phyloP scores from a whole-genome alignment of 78 protist species.

The Pigoraptor vietnamica region DNA sequence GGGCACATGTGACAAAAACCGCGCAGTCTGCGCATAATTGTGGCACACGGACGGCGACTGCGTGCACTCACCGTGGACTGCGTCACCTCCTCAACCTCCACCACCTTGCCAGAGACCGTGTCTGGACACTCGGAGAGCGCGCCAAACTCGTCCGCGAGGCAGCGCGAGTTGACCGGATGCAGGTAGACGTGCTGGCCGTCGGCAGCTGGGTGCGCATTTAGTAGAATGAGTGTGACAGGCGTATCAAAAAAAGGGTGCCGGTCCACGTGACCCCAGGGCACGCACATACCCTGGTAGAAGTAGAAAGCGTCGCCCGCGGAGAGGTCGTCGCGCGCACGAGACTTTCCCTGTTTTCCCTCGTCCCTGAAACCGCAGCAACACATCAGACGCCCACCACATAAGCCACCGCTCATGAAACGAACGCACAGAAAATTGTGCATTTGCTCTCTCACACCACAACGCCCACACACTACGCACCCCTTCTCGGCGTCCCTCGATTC shows the following conservation, averaged over 20 bases:
- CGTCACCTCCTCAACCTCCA: neutral
- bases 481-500: too few relatives aligned
- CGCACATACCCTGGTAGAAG: neutral
- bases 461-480: too few relatives aligned
- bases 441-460: too few relatives aligned
- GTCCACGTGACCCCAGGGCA: neutral
- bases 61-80: neutral
- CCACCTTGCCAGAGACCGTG: neutral
- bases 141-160: neutral
- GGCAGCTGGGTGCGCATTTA: neutral
- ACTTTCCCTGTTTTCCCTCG: too few relatives aligned
- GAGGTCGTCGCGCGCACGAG: neutral
- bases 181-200: neutral
- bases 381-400: too few relatives aligned
- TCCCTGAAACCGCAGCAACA: too few relatives aligned
- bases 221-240: neutral
- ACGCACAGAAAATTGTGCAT: too few relatives aligned
- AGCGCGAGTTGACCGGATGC: neutral
- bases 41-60: neutral
- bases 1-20: too few relatives aligned
- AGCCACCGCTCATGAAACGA: too few relatives aligned
- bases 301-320: neutral
- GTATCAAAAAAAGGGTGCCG: neutral
- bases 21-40: too few relatives aligned
- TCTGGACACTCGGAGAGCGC: neutral